A percentile compares a stretch with the other conserved stretches of the same genome.
phyloP scores from a whole-genome alignment of 164 flowering plant genomes.

The Chimonanthus praecox region DNA sequence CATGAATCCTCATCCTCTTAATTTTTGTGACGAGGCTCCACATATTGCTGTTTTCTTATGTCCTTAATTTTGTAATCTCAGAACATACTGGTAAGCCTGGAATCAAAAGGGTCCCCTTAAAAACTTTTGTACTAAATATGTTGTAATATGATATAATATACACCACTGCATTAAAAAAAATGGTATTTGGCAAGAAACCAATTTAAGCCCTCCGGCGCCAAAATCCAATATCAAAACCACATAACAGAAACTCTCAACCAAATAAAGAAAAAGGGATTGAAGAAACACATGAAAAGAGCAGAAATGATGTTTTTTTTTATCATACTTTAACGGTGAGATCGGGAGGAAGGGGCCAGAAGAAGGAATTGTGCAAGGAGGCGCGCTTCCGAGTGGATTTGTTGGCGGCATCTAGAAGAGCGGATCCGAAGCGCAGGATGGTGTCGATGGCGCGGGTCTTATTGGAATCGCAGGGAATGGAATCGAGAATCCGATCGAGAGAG shows the following conservation, averaged over 20 bases:
- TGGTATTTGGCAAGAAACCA: too few species aligned
- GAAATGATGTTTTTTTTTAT: neutral
- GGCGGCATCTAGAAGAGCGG: slow-evolving; percentile 52
- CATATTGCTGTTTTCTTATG: too few species aligned
- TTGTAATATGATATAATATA: too few species aligned
- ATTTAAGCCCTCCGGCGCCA: neutral
- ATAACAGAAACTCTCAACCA: neutral
- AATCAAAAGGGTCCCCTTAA: too few species aligned
- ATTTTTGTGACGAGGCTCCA: too few species aligned
- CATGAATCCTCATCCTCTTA: too few species aligned
- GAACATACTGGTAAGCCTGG: too few species aligned
- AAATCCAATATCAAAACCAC: neutral
- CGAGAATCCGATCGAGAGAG: slow-evolving; percentile 59
- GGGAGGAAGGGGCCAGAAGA: slow-evolving; percentile 66
- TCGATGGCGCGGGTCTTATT: slow-evolving; percentile 52
- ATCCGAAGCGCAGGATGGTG: slow-evolving; percentile 48
- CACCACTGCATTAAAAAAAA: too few species aligned
- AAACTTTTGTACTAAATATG: too few species aligned
- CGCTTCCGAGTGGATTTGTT: slow-evolving; percentile 55
- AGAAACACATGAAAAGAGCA: neutral
- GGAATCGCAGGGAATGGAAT: slow-evolving; percentile 35
- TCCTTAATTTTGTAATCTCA: too few species aligned
- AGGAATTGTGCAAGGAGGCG: slow-evolving; percentile 56
- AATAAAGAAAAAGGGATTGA: neutral
- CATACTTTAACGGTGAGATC: slow-evolving; percentile 82